phyloP scores from a whole-genome alignment of 768 basidiomycete species.

The Phylloporus arenicola region DNA sequence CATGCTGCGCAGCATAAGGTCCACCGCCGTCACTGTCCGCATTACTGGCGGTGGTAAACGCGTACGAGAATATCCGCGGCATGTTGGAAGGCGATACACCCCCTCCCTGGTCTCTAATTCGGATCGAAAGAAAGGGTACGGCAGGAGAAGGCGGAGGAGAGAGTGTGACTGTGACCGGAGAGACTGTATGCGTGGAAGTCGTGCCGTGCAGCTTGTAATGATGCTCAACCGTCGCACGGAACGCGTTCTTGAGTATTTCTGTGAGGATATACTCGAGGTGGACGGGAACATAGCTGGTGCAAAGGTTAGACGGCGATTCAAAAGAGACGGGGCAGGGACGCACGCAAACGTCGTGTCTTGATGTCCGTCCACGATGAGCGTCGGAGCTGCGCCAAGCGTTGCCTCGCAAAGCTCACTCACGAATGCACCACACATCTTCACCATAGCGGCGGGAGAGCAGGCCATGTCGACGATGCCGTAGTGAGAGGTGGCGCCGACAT shows the following conservation, averaged over 20 bases:
- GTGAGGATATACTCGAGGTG: conserved; percentile 91
- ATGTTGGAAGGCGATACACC: conserved; percentile 73
- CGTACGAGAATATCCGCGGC: conserved; percentile 82
- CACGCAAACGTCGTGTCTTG: conserved; percentile 72
- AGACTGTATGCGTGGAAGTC: conserved; percentile 35
- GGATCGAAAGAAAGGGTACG: conserved; percentile 58
- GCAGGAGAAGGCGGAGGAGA: conserved; percentile 44
- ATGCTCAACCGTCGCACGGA: conserved; percentile 82
- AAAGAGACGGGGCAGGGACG: conserved; percentile 29
- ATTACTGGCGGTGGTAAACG: conserved; percentile 79
- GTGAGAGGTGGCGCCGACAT: conserved; percentile 33
- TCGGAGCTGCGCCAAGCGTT: conserved; percentile 68
- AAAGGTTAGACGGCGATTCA: conserved; percentile 8
- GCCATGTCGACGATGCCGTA: conserved; percentile 71
- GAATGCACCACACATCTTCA: conserved; percentile 76
- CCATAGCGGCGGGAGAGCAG: conserved; percentile 69
- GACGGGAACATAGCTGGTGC: conserved; percentile 72
- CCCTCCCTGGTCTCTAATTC: conserved; percentile 83
- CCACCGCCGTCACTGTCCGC: conserved; percentile 49
- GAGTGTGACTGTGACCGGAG: conserved; percentile 69
- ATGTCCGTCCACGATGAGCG: conserved; percentile 66
- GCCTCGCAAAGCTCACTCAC: conserved; percentile 82
- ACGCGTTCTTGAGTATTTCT: conserved; percentile 87
- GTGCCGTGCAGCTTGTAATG: conserved; percentile 43
- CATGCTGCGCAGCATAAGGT: conserved; percentile 72